Evolutionary conservation across 2,329 filamentous ascomycete species (phyloP).

Genomic region (Phyllosticta citribraziliensis): DNA sequence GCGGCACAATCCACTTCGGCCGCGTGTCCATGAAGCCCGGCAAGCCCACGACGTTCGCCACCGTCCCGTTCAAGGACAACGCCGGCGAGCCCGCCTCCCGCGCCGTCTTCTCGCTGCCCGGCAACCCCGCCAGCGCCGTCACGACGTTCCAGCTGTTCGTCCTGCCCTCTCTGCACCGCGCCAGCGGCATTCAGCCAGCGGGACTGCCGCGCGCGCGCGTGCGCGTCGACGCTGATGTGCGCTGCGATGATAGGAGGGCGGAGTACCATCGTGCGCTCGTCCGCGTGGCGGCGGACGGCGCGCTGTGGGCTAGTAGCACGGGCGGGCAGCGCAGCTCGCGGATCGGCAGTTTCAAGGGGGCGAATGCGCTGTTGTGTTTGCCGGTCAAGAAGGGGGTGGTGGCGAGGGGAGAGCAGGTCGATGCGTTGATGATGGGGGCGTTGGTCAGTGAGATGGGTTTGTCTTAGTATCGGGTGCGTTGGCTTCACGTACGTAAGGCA

Average conservation of each 20-base stretch:
- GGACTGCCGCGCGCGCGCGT: conserved; percentile 68
- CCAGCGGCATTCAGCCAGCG: conserved; percentile 55
- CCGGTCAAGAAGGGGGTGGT: conserved; percentile 55
- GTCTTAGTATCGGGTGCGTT: neutral
- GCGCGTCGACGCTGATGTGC: conserved; percentile 59
- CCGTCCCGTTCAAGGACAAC: conserved; percentile 53
- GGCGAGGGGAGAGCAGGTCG: conserved; percentile 58
- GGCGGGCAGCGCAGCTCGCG: conserved; percentile 82
- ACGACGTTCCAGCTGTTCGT: conserved; percentile 95
- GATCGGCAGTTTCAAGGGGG: conserved; percentile 78
- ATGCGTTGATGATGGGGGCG: conserved; percentile 68
- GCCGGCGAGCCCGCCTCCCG: conserved; percentile 51
- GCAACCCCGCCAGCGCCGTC: conserved; percentile 86
- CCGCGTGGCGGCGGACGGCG: conserved; percentile 51
- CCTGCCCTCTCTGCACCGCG: conserved; percentile 70
- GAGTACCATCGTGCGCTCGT: conserved; percentile 89
- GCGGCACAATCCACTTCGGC: conserved; percentile 91
- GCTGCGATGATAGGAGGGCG: conserved; percentile 61
- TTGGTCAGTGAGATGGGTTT: conserved; percentile 25
- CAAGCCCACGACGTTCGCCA: conserved; percentile 95
- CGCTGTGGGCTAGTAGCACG: conserved; percentile 67
- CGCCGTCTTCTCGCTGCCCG: conserved; percentile 80
- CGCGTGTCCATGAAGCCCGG: conserved; percentile 96
- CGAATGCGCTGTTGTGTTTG: conserved; percentile 77
- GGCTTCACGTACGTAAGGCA: no score